Base-by-base conservation (phyloP, 768 basidiomycete species). In the Termitomyces sp. region DNA sequence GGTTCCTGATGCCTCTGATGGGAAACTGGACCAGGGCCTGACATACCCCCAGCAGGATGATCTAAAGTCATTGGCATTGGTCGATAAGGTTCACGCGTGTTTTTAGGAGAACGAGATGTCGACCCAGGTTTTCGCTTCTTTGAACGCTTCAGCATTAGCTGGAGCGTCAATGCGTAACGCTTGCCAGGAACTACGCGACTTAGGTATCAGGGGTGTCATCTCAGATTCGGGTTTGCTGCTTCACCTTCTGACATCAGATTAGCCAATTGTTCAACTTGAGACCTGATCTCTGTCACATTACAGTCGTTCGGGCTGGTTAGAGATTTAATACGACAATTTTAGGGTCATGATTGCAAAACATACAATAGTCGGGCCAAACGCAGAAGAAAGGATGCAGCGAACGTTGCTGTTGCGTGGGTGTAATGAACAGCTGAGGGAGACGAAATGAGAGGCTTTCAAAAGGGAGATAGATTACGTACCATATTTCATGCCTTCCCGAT, bases 331-430 rank as follows among this genome's bases (percentile, higher is more conserved):
- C 9, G 24, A 46, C 38, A 44, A 55, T 22, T 49, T 51, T 0
- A 38, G 57, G 38, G 20, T 7, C 11, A 57, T 20, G 13, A 35
- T 18, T 51, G 24, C 13, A 45, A 12, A 11, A 75, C 91, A 75
- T 70, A 94, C 92, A 97, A 96, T 44, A 98, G 80, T 28, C 95
- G 86, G 40, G 89, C 86, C 52, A 97, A 79, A 36, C 95, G 88
- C 53, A 98, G 80, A 61, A 96, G 79, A 73, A 98, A 91, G 4
- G 93, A 92, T 13, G 94, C 95, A 22, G 92, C 85, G 75, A 98
- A 98, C 0, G 95, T 96, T 6, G 95, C 95, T 33, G 93, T 92
- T 45, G 92, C 92, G 70, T 98, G 95, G 15, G 91, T 91, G 68
- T 91, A 90, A 70, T 92, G 89, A n/a, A 94, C 91, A 16, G 93